Evolutionary conservation across 2,329 filamentous ascomycete genomes (phyloP).

Genomic region (Gremmenia infestans): DNA sequence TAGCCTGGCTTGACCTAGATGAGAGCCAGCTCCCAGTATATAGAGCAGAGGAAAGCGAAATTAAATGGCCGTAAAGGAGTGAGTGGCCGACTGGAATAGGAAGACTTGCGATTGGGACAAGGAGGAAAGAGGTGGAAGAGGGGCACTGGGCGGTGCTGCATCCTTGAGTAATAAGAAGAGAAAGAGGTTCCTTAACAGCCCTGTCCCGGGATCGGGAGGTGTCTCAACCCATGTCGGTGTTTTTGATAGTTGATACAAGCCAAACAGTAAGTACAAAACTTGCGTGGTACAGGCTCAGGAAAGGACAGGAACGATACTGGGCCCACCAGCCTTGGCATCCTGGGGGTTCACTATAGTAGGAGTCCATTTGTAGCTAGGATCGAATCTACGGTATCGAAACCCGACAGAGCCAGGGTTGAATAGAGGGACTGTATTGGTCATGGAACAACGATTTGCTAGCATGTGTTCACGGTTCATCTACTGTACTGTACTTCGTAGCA

Average conservation of each 20-base stretch:
- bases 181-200: conserved; percentile 32
- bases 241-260: conserved; percentile 34
- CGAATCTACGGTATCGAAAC: conserved; percentile 6
- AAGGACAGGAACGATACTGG: conserved; percentile 22
- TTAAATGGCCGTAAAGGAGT: conserved; percentile 44
- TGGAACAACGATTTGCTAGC: conserved; percentile 15
- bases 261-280: conserved; percentile 26
- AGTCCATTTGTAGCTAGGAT: background rate
- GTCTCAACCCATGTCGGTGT: conserved; percentile 26
- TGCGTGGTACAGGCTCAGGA: conserved; percentile 19
- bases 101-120: conserved; percentile 41
- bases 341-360: conserved; percentile 1
- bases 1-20: conserved; percentile 38
- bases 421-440: conserved; percentile 7
- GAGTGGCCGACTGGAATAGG: conserved; percentile 42
- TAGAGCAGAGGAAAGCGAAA: conserved; percentile 41
- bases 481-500: conserved; percentile 5
- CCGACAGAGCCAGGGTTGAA: background rate
- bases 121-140: conserved; percentile 39
- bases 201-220: conserved; percentile 30
- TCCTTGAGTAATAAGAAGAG: conserved; percentile 48
- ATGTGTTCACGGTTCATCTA: conserved; percentile 30
- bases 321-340: conserved; percentile 21
- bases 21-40: conserved; percentile 54
- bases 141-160: conserved; percentile 48